Base-by-base conservation (phyloP, 495 filamentous ascomycete genomes). In the Amniculicola lignicola region DNA sequence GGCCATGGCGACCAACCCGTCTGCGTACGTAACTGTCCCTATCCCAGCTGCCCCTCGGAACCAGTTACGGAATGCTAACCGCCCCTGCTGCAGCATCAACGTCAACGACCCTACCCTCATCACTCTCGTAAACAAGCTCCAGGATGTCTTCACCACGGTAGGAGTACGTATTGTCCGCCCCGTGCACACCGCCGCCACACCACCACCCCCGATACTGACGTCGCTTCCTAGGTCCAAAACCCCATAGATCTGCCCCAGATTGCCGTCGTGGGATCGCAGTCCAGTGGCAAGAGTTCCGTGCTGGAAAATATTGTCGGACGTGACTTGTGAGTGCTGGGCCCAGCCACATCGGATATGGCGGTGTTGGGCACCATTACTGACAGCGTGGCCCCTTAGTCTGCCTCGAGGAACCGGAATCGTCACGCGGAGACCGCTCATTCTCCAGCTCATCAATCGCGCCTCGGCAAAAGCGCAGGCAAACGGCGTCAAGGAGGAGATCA, bases 191-290 rank as follows among this genome's bases (percentile, higher is more conserved):
- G 1, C 51, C 18, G 16, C 41, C 39, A 45, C 18, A 45, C 22
- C 41, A 12, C n/a, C 22, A 16, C 33, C 6, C 38, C 39, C 36
- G 6, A 25, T 55, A 53, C 56, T 64, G 61, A 64, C 36, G 27
- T 45, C 54, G 46, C 23, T 42, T 65, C 41, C 61, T 45, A 89
- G 86, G 86, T 89, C 41, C 86, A 96, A 79, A 99, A 99, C 73
- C 94, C 94, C 39, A 99, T 99, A 77, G 94, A 99, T 78, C 74
- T 99, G 54, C 94, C 94, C 22, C 94, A 99, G 78, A 99, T 99
- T 73, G 93, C 86, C 55, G 94, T 99, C 52, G 94, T 99, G 41
- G 94, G 94, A 63, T 96, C 92, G 69, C 94, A 99, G 77, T 97
- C 94, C 11, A 96, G 90, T 71, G 94, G 94, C 69, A 99, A 99